Evolutionary conservation across 352 stramenopile species (phyloP), one percentile per base, ranked within the genome.

Genomic region (Phytophthora foliorum): DNA sequence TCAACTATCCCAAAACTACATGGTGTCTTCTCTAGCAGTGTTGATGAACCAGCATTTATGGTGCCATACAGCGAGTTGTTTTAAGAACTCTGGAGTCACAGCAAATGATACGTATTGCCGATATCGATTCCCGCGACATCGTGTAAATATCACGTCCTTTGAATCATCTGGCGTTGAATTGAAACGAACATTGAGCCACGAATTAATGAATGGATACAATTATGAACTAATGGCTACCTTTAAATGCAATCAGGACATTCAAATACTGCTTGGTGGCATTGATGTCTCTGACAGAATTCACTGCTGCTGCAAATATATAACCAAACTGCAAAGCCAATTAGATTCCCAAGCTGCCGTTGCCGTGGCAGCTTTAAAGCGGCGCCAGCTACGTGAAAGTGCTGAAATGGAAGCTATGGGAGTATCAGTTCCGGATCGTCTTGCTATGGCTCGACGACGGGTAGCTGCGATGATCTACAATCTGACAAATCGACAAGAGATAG

Each of bases 181-280:
- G 32, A 39, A 39, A 19, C 46, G 46, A 19, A 54, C 46, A 4
- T 7, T 54, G 8, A 25, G 46, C 4, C 46, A 54, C 46, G 46
- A 54, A 41, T 54, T 39, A 17, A 54, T 54, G 25, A 41, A 54
- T 25, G 46, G 45, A 5, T 52, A 36, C 45, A 52, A 52, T 34
- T 52, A 52, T 13, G 45, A 52, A 52, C 6, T 52, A 7, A 34
- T 52, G 36, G 36, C 36, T 7, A 19, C 6, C 4, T 44, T 44
- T 10, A 7, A 19, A 29, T 52, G 45, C 8, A 34, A 34, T 9
- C 29, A 52, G 6, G 14, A 44, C 38, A 44, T 44, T 44, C 38
- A 44, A 19, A 13, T 44, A n/a, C 14, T 44, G 8, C 38, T 44
- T n/a, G 38, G 38, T 17, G 38, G 38, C 17, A 44, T 7, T 6